Base-by-base conservation (phyloP, 2,329 filamentous ascomycete species). In the Trichoderma hamatum region DNA sequence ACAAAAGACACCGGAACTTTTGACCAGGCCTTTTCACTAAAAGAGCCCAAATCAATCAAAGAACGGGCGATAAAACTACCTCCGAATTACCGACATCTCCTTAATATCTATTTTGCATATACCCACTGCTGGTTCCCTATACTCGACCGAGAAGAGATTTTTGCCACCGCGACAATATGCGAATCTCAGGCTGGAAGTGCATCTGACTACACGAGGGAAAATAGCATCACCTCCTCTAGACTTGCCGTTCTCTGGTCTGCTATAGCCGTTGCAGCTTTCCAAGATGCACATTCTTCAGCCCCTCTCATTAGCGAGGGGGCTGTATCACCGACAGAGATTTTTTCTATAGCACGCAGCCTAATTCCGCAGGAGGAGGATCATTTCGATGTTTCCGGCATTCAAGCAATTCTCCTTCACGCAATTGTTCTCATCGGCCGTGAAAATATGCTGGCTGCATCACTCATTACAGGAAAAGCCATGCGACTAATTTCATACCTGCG, bases 181-280 rank as follows among this genome's bases (percentile, higher is more conserved):
- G 30, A 34, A 5, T 59, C 54, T 19, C 54, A 36, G 1, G 9
- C 6, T 10, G 19, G 16, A n/a, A 26, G 13, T 36, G 6, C 11
- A 10, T 16, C 28, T 28, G 14, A 43, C 0, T 36, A 30, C 46
- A 10, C 5, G 5, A 13, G 14, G 11, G 21, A 34, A 24, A 58
- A 24, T 36, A 30, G 5, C 5, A 51, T 19, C 11, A 14, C 10
- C 6, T 5, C 28, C 10, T 59, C 64, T 21, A 58, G 21, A 2
- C 64, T 67, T 36, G 64, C 64, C 43, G 54, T 59, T 51, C 52
- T 67, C 14, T 67, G 64, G 64, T 67, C 64, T 16, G 64, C 64
- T 16, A 28, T 67, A 21, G 64, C 64, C 21, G 11, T 67, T 30
- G 54, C 64, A 13, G 54, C 64, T 6, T 67, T 67, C 16, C 64